Evolutionary conservation across 495 filamentous ascomycete species (phyloP).

Genomic region (Aspergillus leporis): DNA sequence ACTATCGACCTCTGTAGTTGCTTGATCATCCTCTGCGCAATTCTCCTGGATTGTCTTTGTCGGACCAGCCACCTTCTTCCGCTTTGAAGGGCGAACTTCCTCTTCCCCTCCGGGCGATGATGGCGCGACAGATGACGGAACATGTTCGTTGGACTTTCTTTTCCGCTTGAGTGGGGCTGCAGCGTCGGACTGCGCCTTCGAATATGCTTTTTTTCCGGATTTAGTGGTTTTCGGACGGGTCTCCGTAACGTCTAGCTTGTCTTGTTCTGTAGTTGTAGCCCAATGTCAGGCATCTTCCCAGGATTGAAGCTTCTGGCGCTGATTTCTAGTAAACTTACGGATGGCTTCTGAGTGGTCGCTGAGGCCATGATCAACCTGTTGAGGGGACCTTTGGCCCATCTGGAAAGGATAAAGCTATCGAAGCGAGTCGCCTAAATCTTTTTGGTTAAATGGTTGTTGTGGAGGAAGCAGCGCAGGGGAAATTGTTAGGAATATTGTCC

Average conservation of each 20-base stretch:
- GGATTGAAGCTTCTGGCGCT: background rate
- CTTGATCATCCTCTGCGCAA: background rate
- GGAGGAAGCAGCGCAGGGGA: background rate
- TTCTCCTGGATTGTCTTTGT: background rate
- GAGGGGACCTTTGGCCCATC: conserved; percentile 18
- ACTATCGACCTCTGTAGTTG: background rate
- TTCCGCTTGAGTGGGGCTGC: conserved; percentile 6
- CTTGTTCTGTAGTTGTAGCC: background rate
- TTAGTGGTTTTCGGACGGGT: conserved; percentile 5
- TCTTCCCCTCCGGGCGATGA: background rate
- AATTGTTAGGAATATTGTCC: background rate
- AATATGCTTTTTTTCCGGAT: background rate
- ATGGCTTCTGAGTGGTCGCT: background rate
- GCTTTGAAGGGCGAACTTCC: conserved; percentile 6
- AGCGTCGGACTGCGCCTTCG: conserved; percentile 1
- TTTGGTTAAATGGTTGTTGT: background rate
- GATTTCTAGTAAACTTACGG: conserved; percentile 9
- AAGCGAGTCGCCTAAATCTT: background rate
- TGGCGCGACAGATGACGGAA: background rate
- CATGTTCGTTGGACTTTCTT: conserved; percentile 11
- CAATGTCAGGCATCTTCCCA: background rate
- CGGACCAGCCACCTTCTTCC: conserved; percentile 6
- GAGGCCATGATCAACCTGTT: background rate
- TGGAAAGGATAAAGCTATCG: background rate
- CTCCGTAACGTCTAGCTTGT: conserved; percentile 12